Base-by-base conservation (phyloP, 371 early-diverging fungal species). In the Chytridium lagenaria region DNA sequence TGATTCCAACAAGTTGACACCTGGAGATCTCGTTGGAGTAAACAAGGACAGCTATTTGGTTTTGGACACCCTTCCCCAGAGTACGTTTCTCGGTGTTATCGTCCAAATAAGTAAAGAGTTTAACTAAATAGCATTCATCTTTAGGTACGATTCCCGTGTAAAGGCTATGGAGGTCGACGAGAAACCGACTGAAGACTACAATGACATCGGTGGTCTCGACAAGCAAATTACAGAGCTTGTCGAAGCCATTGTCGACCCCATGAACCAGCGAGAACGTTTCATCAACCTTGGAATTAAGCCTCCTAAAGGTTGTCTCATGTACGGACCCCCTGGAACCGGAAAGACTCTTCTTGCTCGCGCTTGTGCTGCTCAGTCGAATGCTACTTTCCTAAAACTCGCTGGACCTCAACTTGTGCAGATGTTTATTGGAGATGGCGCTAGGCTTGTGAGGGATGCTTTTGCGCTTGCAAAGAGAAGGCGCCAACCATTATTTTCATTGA, bases 151-250 rank as follows among this genome's bases (percentile, higher is more conserved):
- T 83, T 93, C 96, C 36, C 92, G 99, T 64, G 99, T 99, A 59
- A 99, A 99, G 83, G 99, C 99, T 22, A 99, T 99, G 99, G 99
- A 99, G 84, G 96, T 99, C 23, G 99, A 99, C 79, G 99, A 98
- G 81, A 99, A 99, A 83, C 99, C 99, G 12, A 96, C 95, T 15
- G 99, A 99, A 82, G 96, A 96, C 72, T 99, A 99, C 81, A 96
- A 91, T 78, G 99, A 99, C 79, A 95, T 99, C 79, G 99, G 99
- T 76, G 99, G 99, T 36, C 84, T 99, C 70, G 98, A 98, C 77
- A 98, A 97, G 84, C 99, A 99, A 86, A 98, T 99, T 73, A 98
- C 98, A 81, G 99, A 99, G 81, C 84, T 99, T 38, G 99, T 98
- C 12, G 99, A 99, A 83, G 99, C 98, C 1, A 94, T 99, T 81